Percentiles rank a stretch among this genome's conserved stretches.
Evolutionary conservation across 1,284 basidiomycete species (phyloP).

Genomic region (Flammula alnicola): DNA sequence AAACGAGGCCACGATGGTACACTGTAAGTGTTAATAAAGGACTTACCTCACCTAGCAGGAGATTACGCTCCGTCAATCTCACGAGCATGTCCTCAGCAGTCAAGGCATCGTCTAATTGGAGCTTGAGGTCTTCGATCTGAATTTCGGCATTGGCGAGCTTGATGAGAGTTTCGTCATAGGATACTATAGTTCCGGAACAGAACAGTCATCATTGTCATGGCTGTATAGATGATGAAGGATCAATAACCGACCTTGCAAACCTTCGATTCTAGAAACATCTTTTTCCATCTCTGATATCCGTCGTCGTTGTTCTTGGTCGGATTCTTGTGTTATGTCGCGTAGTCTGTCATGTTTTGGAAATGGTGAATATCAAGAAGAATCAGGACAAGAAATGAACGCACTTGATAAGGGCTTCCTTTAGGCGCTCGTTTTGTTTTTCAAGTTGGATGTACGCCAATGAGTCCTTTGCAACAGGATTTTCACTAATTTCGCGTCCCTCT

Average conservation of each 20-base stretch:
- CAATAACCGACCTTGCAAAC: conserved; percentile 65
- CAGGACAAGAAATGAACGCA: conserved; percentile 35
- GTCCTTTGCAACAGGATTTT: conserved; percentile 53
- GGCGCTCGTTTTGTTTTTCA: conserved; percentile 93
- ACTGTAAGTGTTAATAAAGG: no score
- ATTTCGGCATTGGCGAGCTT: conserved; percentile 86
- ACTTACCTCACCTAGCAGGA: conserved; percentile 83
- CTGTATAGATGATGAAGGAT: no score
- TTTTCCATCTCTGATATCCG: conserved; percentile 90
- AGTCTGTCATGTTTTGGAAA: conserved; percentile 52
- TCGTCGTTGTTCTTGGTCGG: conserved; percentile 82
- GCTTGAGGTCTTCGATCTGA: conserved; percentile 93
- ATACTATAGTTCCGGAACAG: no score
- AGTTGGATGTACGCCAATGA: conserved; percentile 88
- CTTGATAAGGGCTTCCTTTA: conserved; percentile 93
- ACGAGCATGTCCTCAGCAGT: conserved; percentile 97
- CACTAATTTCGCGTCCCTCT: conserved; percentile 31
- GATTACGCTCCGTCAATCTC: conserved; percentile 92
- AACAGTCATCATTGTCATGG: no score
- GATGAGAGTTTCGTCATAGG: conserved; percentile 79
- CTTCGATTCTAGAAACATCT: conserved; percentile 74
- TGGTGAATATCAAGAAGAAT: not conserved
- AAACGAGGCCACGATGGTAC: no score
- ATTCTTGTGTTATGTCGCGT: conserved; percentile 88
- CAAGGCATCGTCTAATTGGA: conserved; percentile 93